Evolutionary conservation across 768 basidiomycete genomes (phyloP), one percentile per base, ranked within the genome.

Genomic region (Lactifluus pinguis): DNA sequence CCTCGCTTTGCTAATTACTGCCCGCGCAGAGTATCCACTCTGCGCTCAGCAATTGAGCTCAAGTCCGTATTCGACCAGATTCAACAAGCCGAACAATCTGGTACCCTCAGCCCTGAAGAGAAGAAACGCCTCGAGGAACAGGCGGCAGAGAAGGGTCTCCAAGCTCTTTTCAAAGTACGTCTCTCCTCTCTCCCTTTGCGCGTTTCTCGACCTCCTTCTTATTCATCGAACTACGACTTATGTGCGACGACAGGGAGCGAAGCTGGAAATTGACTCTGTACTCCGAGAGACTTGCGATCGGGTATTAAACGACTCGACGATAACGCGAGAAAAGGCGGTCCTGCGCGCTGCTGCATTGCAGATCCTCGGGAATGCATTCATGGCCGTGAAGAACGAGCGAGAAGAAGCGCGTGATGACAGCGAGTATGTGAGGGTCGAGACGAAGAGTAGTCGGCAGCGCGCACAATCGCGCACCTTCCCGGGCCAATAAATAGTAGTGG

Each of bases 51-150:
- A 0, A 87, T 94, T 62, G 92, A 95, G 68, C 79, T 95, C 61
- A 95, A 95, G 73, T 76, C 80, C 11, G 89, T 94, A 0, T 95
- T 95, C 58, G 92, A 95, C 70, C 92, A 93, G 70, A 89, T 95
- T 30, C 86, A 91, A 71, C 89, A 89, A 0, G 92, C 92, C 0
- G 92, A 95, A 72, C 86, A 87, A 68, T 84, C 87, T 2, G 92
- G 92, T 1, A 89, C 86, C 60, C 73, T 93, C 44, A 77, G 75
- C 32, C 82, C 86, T 0, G 92, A 92, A 47, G 89, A 93, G 74
- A 86, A 83, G 74, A 84, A 80, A 69, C 82, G 84, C 59, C 75
- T 95, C 1, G 93, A 95, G 69, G 93, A 95, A 66, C 89, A 92
- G 68, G 93, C 93, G 0, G 92, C 93, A 0, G 92, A 95, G 76